Evolutionary conservation across 345 rosid species (phyloP), one percentile per base, ranked within the genome.

Genomic region (Cardamine occulta): DNA sequence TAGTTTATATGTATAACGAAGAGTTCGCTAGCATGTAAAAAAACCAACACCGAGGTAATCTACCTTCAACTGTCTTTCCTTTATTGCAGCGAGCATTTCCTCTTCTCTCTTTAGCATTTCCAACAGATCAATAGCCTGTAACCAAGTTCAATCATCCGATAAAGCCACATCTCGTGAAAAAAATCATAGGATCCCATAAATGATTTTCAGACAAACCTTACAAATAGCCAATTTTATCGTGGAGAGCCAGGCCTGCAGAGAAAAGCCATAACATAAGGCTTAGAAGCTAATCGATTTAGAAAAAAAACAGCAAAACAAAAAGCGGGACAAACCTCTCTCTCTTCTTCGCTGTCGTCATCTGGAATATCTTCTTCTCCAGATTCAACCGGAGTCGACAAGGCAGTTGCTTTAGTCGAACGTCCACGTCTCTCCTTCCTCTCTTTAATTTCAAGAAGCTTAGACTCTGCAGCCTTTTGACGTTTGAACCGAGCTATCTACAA

Each of bases 271-370:
- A n/a, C 23, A 52, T 21, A 21, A 32, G 31, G 21, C 31, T 80
- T 62, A 61, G 32, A 24, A 60, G 42, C 7, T 62, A 32, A 35
- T 1, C 24, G 6, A 68, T 15, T 17, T 26, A 23, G 32, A 24
- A 18, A 55, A 55, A 55, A 23, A 34, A 54, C 35, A 64, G 42
- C 5, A 0, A 13, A 51, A 21, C 8, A 23, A 47, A 61, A 73
- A 40, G 28, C 13, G 35, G 29, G 63, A 37, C 75, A 11, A 72
- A 91, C 98, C 91, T 93, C 99, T 47, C 99, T 84, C 74, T 96
- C 98, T 78, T 96, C 98, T 86, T 96, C 99, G 34, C 91, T 83
- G 73, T 93, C 98, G n/a, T 91, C 98, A 81, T 93, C 96, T 53
- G 88, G 76, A 35, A 81, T 59, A 70, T 92, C 94, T 66, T 95